Percentiles rank a stretch among this genome's conserved stretches.
phyloP scores from a whole-genome alignment of 768 basidiomycete species.

The Leccinum subtestaceum region DNA sequence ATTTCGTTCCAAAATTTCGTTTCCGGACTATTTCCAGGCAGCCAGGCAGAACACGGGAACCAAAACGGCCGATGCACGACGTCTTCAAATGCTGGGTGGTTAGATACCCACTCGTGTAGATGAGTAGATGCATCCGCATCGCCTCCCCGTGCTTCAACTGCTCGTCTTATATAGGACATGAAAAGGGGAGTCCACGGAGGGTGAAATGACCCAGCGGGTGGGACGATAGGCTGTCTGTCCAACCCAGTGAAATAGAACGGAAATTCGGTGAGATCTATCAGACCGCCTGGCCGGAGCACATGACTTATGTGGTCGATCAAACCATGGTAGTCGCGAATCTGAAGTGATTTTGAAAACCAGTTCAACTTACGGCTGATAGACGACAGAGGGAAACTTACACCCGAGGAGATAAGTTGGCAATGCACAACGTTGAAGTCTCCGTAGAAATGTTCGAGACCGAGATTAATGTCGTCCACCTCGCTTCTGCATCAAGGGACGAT shows the following conservation, averaged over 20 bases:
- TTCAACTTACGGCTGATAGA: constrained; percentile 9
- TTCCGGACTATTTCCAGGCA: constrained; percentile 22
- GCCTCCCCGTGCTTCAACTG: constrained; percentile 57
- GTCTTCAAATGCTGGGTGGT: constrained; percentile 57
- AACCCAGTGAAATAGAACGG: constrained; percentile 63
- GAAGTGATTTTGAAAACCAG: constrained; percentile 12
- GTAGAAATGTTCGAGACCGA: constrained; percentile 80
- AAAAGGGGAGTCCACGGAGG: constrained; percentile 63
- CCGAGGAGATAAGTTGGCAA: constrained; percentile 66
- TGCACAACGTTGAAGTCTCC: constrained; percentile 77
- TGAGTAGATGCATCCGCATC: constrained; percentile 59
- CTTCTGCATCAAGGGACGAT: constrained; percentile 44
- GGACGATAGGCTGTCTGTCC: constrained; percentile 44
- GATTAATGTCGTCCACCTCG: constrained; percentile 82
- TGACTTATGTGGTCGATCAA: constrained; percentile 66
- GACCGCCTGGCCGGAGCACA: constrained; percentile 67
- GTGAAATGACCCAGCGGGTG: constrained; percentile 40
- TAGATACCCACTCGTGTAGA: constrained; percentile 51
- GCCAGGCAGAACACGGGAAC: constrained; percentile 59
- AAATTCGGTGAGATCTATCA: constrained; percentile 65
- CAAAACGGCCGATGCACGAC: constrained; percentile 58
- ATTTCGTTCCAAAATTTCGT: constrained; percentile 39
- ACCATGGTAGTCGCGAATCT: constrained; percentile 67
- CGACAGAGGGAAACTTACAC: constrained; percentile 47
- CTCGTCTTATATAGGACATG: constrained; percentile 53